phyloP scores from a whole-genome alignment of 306 rosid genomes.

The Quercus bicolor region DNA sequence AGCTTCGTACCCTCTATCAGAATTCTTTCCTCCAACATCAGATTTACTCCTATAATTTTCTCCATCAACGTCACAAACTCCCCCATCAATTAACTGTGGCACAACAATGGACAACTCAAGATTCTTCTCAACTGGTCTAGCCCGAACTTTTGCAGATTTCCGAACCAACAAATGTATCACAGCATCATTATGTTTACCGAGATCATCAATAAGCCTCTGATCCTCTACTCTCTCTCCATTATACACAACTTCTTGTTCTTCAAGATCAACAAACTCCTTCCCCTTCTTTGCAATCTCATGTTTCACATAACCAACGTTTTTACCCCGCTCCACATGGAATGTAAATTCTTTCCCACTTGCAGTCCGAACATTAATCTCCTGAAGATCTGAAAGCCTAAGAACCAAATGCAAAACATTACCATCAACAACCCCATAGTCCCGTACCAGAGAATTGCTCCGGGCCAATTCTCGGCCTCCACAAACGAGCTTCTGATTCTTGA shows the following conservation, averaged over 20 bases:
- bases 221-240: slow-evolving; percentile 76
- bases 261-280: slow-evolving; percentile 63
- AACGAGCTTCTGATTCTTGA: slow-evolving; percentile 78
- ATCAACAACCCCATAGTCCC: slow-evolving; percentile 76
- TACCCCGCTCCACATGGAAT: slow-evolving; percentile 71
- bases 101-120: slow-evolving; percentile 70
- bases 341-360: slow-evolving; percentile 60
- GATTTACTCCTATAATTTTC: slow-evolving; percentile 17
- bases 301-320: slow-evolving; percentile 77
- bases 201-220: slow-evolving; percentile 71
- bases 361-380: slow-evolving; percentile 65
- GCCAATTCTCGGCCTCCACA: slow-evolving; percentile 89
- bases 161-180: slow-evolving; percentile 66
- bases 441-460: slow-evolving; percentile 64
- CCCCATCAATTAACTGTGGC: slow-evolving; percentile 33
- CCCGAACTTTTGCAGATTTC: slow-evolving; percentile 63
- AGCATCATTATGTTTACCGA: slow-evolving; percentile 63
- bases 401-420: slow-evolving; percentile 92
- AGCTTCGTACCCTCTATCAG: slow-evolving; percentile 26
- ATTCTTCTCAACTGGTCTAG: slow-evolving; percentile 49
- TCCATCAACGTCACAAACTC: slow-evolving; percentile 31
- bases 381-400: slow-evolving; percentile 73
- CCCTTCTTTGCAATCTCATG: slow-evolving; percentile 64
- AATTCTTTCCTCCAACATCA: slow-evolving; percentile 34
- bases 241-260: slow-evolving; percentile 74